These are phyloP conservation scores for Caloboletus inedulis DNA, from an alignment of 1,284 basidiomycete genomes.

Conservation along the genomic window DNA sequence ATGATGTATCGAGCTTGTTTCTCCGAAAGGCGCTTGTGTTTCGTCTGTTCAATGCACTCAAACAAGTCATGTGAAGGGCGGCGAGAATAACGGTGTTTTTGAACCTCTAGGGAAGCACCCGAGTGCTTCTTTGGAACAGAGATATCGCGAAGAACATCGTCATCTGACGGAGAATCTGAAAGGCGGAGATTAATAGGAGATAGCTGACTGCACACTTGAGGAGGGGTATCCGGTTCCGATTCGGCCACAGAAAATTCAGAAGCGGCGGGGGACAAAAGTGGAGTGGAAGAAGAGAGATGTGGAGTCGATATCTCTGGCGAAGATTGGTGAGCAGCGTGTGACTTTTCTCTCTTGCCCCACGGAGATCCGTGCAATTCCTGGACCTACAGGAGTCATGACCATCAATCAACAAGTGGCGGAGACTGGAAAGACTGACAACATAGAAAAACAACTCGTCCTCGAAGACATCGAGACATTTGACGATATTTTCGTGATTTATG, in stretches of 20 bases:
- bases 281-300: slow-evolving; percentile 43
- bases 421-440: slow-evolving; percentile 52
- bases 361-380: slow-evolving; percentile 91
- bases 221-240: slow-evolving; percentile 44
- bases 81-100: slow-evolving; percentile 56
- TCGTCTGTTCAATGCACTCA: slow-evolving; percentile 87
- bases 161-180: slow-evolving; percentile 15
- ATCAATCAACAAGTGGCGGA: slow-evolving; percentile 2
- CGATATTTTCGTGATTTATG: slow-evolving; percentile 77
- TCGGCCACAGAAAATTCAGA: slow-evolving; percentile 46
- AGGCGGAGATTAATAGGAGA: slow-evolving; percentile 23
- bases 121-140: slow-evolving; percentile 11
- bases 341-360: slow-evolving; percentile 53
- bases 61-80: slow-evolving; percentile 88
- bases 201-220: slow-evolving; percentile 29
- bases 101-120: slow-evolving; percentile 16
- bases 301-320: slow-evolving; percentile 32
- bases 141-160: slow-evolving; percentile 7
- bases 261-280: slow-evolving; percentile 54
- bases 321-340: slow-evolving; percentile 13
- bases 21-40: slow-evolving; percentile 77
- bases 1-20: slow-evolving; percentile 79
- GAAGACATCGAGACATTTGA: slow-evolving; percentile 79
- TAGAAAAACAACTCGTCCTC: slow-evolving; percentile 86
- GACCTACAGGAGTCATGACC: slow-evolving; percentile 47